These are phyloP conservation scores for Penicillium sp. DNA, from an alignment of 2,329 filamentous ascomycete species.

Conservation along the genomic window DNA sequence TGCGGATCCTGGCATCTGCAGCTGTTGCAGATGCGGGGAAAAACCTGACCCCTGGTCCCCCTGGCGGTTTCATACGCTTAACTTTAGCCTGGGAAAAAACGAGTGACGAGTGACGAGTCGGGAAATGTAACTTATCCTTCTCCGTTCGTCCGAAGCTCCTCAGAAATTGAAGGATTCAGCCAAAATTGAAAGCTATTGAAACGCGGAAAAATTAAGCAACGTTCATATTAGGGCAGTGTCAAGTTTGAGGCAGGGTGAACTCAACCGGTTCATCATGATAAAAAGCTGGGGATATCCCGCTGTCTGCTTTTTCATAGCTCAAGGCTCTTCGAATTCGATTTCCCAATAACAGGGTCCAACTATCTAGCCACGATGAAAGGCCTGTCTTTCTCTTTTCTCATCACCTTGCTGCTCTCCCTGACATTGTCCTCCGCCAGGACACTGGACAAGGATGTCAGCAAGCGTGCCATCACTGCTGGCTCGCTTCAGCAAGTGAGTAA, in stretches of 20 bases:
- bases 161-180: background rate
- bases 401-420: background rate
- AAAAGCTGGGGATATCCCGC: background rate
- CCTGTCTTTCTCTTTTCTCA: background rate
- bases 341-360: background rate
- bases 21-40: background rate
- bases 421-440: background rate
- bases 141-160: background rate
- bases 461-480: conserved; percentile 1
- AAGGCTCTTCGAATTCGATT: background rate
- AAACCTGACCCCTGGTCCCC: background rate
- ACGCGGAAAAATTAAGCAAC: background rate
- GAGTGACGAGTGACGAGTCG: background rate
- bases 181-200: background rate
- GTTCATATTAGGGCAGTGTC: background rate
- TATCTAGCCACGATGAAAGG: background rate
- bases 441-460: background rate
- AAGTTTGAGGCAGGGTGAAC: background rate
- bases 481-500: conserved; percentile 2
- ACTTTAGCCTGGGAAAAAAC: background rate
- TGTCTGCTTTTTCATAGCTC: background rate
- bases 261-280: background rate
- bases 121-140: background rate
- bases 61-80: background rate
- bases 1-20: background rate